phyloP scores from a whole-genome alignment of 345 rosid genomes.

The Linum usitatissimum region DNA sequence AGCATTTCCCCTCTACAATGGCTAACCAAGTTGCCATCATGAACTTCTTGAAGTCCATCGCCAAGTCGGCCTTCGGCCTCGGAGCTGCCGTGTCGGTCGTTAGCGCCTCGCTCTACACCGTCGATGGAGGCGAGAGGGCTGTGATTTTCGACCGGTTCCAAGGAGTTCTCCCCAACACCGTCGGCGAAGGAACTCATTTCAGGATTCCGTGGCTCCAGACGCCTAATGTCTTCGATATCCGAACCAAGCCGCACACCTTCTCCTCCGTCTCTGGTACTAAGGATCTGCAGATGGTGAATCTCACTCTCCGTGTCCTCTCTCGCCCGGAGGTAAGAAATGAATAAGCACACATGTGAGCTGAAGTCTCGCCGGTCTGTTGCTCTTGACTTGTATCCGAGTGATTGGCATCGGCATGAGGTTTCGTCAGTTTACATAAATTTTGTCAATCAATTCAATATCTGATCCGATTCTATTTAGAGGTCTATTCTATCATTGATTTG shows the following conservation, averaged over 20 bases:
- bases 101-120: slow-evolving; percentile 79
- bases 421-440: not conserved
- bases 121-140: slow-evolving; percentile 94
- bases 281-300: slow-evolving; percentile 98
- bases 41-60: slow-evolving; percentile 45
- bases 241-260: slow-evolving; percentile 89
- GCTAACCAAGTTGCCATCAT: slow-evolving; percentile 74
- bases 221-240: slow-evolving; percentile 75
- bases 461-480: not conserved
- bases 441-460: not conserved
- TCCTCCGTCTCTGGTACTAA: slow-evolving; percentile 91
- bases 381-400: not conserved
- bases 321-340: slow-evolving; percentile 54
- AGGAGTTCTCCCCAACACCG: slow-evolving; percentile 68
- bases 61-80: slow-evolving; percentile 69
- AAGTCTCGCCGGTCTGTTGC: not conserved
- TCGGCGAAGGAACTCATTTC: slow-evolving; percentile 93
- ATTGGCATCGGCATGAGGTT: not conserved
- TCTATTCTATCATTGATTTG: not conserved
- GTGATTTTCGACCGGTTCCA: slow-evolving; percentile 88
- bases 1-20: slow-evolving; percentile 24
- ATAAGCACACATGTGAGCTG: not conserved
- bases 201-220: slow-evolving; percentile 83
- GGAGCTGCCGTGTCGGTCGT: slow-evolving; percentile 59
- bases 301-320: slow-evolving; percentile 93